Evolutionary conservation across 176 grass and related monocot species (phyloP).

Genomic region (Coix lacrymajobi): DNA sequence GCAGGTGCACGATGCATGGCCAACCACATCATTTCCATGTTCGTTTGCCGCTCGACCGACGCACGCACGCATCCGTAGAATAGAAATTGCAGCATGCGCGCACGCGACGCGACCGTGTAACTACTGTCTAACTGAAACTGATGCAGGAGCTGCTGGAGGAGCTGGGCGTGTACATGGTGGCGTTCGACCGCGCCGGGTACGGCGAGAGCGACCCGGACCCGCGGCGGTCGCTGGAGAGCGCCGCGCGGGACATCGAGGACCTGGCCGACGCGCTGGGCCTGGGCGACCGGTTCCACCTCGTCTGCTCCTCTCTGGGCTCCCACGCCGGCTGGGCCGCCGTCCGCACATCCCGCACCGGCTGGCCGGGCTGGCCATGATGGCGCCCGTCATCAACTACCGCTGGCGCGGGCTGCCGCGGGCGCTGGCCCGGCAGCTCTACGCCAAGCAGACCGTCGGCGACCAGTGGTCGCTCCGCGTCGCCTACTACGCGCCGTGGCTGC

Average conservation of each 20-base stretch:
- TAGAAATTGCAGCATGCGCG: neutral
- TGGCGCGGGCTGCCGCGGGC: conserved; percentile 58
- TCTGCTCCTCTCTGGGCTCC: conserved; percentile 61
- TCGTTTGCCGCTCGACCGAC: too few relatives aligned
- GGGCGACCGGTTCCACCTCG: conserved; percentile 57
- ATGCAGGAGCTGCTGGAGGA: conserved; percentile 57
- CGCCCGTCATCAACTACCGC: conserved; percentile 78
- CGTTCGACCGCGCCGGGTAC: conserved; percentile 74
- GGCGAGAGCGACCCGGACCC: conserved; percentile 81
- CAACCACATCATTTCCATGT: neutral
- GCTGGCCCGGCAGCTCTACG: conserved; percentile 40
- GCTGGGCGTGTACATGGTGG: conserved; percentile 64
- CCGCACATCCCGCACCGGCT: conserved; percentile 70
- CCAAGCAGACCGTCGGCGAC: conserved; percentile 48
- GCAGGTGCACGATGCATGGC: neutral
- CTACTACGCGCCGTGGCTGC: conserved; percentile 76
- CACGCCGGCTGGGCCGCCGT: conserved; percentile 73
- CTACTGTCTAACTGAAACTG: neutral
- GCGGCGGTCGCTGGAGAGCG: conserved; percentile 44
- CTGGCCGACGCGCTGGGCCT: conserved; percentile 65
- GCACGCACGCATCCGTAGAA: too few relatives aligned
- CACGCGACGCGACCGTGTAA: neutral
- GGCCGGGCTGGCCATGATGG: conserved; percentile 51
- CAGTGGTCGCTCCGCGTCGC: conserved; percentile 60
- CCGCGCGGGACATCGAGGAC: conserved; percentile 54